Percentiles rank a stretch among this genome's conserved stretches.
Conservation (phyloP, 768 basidiomycete species). For the Cystobasidium ongulense region DNA sequence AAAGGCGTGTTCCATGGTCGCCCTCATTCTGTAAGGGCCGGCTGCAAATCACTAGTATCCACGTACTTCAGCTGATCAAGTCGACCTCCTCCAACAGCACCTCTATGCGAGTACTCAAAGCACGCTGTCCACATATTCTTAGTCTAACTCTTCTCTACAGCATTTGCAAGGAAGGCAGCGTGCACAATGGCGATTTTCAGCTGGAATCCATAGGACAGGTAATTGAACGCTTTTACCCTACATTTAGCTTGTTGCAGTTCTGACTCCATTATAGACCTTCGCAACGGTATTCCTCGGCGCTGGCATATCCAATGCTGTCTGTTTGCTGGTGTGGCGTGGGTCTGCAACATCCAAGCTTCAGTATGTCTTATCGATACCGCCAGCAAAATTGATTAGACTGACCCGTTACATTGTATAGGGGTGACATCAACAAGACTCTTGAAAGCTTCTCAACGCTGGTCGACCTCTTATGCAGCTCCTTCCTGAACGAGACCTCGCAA, state of each 20-base stretch:
- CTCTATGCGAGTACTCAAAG: not conserved
- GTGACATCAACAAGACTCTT: conserved; percentile 61
- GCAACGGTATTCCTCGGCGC: conserved; percentile 67
- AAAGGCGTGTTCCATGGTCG: conserved; percentile 47
- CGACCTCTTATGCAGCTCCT: conserved; percentile 68
- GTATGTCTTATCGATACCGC: conserved; percentile 26
- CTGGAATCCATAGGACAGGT: conserved; percentile 30
- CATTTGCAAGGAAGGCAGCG: conserved; percentile 40
- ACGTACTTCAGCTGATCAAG: not conserved
- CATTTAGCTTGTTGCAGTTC: not conserved
- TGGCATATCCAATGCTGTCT: conserved; percentile 70
- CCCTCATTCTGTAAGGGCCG: conserved; percentile 42
- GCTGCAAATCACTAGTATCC: not conserved
- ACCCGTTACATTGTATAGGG: conserved; percentile 43
- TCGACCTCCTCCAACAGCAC: not conserved
- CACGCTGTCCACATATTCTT: not conserved
- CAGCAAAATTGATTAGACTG: not conserved
- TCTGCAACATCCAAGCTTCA: conserved; percentile 77
- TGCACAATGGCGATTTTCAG: conserved; percentile 38
- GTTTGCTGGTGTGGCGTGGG: conserved; percentile 73
- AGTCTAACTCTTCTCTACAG: conserved; percentile 1
- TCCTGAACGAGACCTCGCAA: conserved; percentile 58
- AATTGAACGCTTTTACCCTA: not conserved
- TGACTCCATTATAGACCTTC: conserved; percentile 28
- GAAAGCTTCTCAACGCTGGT: conserved; percentile 84